Base-by-base conservation (phyloP, 2,329 filamentous ascomycete species). In the Dactylellina leptospora region DNA sequence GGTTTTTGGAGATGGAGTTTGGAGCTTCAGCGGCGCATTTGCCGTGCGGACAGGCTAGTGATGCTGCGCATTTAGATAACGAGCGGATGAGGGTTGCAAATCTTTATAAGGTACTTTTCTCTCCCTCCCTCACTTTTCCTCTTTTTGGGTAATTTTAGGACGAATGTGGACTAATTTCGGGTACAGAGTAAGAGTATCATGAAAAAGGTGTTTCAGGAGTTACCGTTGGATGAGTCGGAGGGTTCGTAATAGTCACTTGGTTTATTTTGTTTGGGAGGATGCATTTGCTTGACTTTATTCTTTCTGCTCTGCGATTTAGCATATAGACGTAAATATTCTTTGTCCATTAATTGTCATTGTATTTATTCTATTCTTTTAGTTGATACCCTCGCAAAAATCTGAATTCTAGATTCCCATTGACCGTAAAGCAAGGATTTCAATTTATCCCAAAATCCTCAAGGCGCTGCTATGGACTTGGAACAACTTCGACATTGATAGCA, bases 1-100 rank as follows among this genome's bases (percentile, higher is more conserved):
- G 95, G 4, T 97, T 97, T 78, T 79, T 97, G 36, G 93, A 97
- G 79, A 96, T 96, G 81, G 92, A 96, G 77, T 97, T 97, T 78
- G 85, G 85, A 1, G 95, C 95, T 0, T 92, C 93, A 0, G 93
- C 95, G 0, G 93, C 93, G 0, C 93, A 97, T 79, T 81, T 99
- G 30, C 96, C 95, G 0, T 97, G 93, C 77, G 96, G 96, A 0
- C 93, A 97, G 80, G 92, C 93, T 10, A 97, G 91, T 76, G 95
- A 99, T 78, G 88, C 89, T 55, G 95, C 93, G 16, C 95, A 99
- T 85, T 81, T 99, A 80, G 91, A 96, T 78, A 97, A 99, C 77
- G 95, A 99, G 84, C 83, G 95, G n/a, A 82, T 99, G 79, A 84
- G 95, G 56, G 82, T 99, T 62, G 82, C 90, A 76, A 99, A 99